Conservation (phyloP, 129 eudicot species). For the Saposhnikovia divaricata region DNA sequence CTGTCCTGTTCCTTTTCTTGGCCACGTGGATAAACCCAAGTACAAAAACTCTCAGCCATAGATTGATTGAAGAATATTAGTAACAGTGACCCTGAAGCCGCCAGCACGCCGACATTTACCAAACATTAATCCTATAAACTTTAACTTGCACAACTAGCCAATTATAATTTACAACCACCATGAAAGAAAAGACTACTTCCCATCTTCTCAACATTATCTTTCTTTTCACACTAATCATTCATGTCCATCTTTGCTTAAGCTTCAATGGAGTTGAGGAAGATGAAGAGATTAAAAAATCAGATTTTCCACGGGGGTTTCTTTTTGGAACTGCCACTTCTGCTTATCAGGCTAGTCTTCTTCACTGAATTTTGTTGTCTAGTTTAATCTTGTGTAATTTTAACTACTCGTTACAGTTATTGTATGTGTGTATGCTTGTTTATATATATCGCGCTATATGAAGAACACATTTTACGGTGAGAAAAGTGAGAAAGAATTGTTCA, state of each 20-base stretch:
- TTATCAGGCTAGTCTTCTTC: slow-evolving; percentile 43
- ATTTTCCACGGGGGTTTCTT: slow-evolving; percentile 64
- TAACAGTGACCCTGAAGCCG: no score
- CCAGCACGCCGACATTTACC: background rate
- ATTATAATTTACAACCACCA: background rate
- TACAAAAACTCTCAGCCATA: no score
- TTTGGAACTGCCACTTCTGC: slow-evolving; percentile 90
- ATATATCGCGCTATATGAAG: no score
- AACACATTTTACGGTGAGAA: no score
- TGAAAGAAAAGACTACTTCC: background rate
- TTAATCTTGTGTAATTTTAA: background rate
- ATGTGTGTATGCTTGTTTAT: no score
- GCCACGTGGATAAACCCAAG: no score
- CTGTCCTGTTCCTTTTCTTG: no score
- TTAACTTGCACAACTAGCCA: no score
- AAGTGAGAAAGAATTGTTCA: no score
- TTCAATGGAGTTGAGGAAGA: slow-evolving; percentile 13
- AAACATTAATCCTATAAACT: background rate
- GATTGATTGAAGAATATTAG: no score
- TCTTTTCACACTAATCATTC: background rate
- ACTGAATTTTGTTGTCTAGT: background rate
- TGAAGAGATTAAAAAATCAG: slow-evolving; percentile 30
- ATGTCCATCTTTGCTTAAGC: background rate
- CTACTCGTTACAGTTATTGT: background rate
- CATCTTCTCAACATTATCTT: background rate